Conservation (phyloP, 1,284 basidiomycete species). For the Volvariella volvacea region DNA sequence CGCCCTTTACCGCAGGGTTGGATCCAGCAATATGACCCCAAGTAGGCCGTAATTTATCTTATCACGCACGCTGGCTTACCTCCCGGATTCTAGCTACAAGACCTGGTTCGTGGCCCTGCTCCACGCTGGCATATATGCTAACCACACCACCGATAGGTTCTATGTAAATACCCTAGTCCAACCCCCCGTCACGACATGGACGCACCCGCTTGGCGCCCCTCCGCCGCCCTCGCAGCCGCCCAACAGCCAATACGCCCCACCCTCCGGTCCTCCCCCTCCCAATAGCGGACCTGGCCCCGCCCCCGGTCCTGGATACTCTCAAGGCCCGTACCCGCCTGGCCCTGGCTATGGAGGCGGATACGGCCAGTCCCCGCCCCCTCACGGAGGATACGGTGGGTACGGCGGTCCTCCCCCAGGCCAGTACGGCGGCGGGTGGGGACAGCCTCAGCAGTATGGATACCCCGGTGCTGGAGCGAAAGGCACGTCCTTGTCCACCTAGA, state of each 20-base stretch:
- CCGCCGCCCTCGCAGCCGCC: slow-evolving; percentile 27
- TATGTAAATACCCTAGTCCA: slow-evolving; percentile 58
- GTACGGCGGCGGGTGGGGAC: slow-evolving; percentile 11
- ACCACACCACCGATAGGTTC: slow-evolving; percentile 58
- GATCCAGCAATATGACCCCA: slow-evolving; percentile 60
- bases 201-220: slow-evolving; percentile 51
- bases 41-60: slow-evolving; percentile 39
- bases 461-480: no score
- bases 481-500: no score
- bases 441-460: slow-evolving; percentile 10
- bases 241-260: slow-evolving; percentile 35
- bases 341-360: slow-evolving; percentile 10
- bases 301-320: slow-evolving; percentile 16
- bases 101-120: slow-evolving; percentile 52
- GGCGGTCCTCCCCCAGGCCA: slow-evolving; percentile 10
- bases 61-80: slow-evolving; percentile 13
- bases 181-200: slow-evolving; percentile 62
- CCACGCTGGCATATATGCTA: background rate
- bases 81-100: slow-evolving; percentile 66
- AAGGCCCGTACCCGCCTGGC: slow-evolving; percentile 18
- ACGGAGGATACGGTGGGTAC: slow-evolving; percentile 16
- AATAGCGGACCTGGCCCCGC: slow-evolving; percentile 16
- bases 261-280: slow-evolving; percentile 34
- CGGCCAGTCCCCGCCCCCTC: slow-evolving; percentile 10
- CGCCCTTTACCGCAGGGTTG: slow-evolving; percentile 63